Evolutionary conservation across 495 filamentous ascomycete genomes (phyloP).

Genomic region (Xeromyces bisporus): DNA sequence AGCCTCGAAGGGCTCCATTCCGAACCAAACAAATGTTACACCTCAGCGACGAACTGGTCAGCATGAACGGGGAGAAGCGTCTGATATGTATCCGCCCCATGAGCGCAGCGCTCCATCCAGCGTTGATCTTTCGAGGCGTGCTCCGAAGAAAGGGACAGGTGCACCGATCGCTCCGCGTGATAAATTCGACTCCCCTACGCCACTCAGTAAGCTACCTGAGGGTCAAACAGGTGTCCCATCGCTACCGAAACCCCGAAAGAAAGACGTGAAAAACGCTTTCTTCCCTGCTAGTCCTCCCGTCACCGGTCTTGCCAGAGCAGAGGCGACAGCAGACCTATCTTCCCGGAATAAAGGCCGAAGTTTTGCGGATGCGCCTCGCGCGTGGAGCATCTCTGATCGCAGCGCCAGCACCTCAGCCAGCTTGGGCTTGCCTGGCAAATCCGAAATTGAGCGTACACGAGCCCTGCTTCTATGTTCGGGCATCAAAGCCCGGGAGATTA

Average conservation of each 20-base stretch:
- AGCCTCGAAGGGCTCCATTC: conserved; percentile 13
- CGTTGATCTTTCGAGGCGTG: too few species aligned
- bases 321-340: conserved; percentile 18
- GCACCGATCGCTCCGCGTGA: conserved; percentile 6
- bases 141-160: conserved; percentile 3
- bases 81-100: conserved; percentile 7
- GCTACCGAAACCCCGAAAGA: conserved; percentile 15
- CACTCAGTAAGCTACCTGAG: background rate
- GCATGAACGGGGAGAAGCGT: conserved; percentile 6
- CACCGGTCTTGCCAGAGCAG: conserved; percentile 29
- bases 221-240: too few species aligned
- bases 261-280: conserved; percentile 16
- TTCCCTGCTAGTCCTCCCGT: conserved; percentile 24
- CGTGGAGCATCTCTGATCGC: conserved; percentile 56
- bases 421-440: conserved; percentile 25
- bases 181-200: background rate
- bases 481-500: conserved; percentile 69
- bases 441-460: conserved; percentile 57
- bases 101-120: conserved; percentile 3
- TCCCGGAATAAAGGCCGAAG: conserved; percentile 8
- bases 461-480: conserved; percentile 66
- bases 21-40: conserved; percentile 33
- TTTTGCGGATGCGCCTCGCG: conserved; percentile 14
- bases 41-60: conserved; percentile 24
- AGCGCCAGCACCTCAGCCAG: conserved; percentile 21